Evolutionary conservation across 2,329 filamentous ascomycete genomes (phyloP).

Genomic region (Botryotinia narcissicola): DNA sequence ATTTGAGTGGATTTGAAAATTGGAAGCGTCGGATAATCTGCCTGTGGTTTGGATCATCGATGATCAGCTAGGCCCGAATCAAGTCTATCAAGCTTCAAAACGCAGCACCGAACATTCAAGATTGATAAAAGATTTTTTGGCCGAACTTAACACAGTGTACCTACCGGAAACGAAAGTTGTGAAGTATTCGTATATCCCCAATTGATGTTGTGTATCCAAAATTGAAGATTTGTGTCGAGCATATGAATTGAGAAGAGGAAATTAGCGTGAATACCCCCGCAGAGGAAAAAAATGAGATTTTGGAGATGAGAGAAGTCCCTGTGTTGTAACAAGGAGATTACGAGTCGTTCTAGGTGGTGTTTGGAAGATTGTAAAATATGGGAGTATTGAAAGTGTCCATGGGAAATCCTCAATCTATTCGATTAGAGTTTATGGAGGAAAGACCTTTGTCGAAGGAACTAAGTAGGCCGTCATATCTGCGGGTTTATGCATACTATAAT

Average conservation of each 20-base stretch:
- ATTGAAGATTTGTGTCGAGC: too few relatives aligned
- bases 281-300: not conserved
- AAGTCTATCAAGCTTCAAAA: not conserved
- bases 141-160: not conserved
- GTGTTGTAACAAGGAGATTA: not conserved
- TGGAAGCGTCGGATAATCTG: not conserved
- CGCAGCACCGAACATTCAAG: not conserved
- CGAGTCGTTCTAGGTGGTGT: not conserved
- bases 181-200: too few relatives aligned
- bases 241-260: not conserved
- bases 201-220: too few relatives aligned
- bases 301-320: not conserved
- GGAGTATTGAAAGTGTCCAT: not conserved
- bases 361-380: not conserved
- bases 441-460: not conserved
- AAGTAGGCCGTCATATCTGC: not conserved
- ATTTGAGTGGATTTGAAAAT: not conserved
- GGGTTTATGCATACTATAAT: not conserved
- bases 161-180: too few relatives aligned
- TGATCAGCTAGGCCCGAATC: not conserved
- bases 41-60: not conserved
- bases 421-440: not conserved
- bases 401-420: not conserved
- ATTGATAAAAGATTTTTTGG: not conserved
- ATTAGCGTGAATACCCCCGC: not conserved